Evolutionary conservation across 176 grass and related monocot genomes (phyloP).

Genomic region (Themeda triandra): DNA sequence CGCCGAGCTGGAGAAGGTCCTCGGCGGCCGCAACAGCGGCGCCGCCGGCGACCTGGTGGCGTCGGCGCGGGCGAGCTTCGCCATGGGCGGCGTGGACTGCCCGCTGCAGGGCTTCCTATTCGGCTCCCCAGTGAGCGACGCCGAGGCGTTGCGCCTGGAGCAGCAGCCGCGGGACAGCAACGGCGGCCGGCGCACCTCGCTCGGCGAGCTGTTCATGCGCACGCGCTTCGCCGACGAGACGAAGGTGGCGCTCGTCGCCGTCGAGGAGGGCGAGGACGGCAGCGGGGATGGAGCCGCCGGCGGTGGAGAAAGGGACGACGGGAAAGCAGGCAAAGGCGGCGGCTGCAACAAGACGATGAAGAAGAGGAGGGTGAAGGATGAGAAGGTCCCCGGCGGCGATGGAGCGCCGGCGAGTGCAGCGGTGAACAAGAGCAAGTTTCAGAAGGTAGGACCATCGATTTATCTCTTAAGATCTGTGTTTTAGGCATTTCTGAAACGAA

Average conservation of each 20-base stretch:
- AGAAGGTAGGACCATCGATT: conserved; percentile 48
- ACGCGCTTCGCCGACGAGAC: conserved; percentile 65
- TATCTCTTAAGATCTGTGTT: background rate
- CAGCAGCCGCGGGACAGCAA: conserved; percentile 8
- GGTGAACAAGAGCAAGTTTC: conserved; percentile 59
- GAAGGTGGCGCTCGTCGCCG: conserved; percentile 42
- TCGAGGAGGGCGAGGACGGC: conserved; percentile 34
- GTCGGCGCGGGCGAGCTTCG: conserved; percentile 76
- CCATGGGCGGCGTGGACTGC: conserved; percentile 46
- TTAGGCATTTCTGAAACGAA: background rate
- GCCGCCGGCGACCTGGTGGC: conserved; percentile 30
- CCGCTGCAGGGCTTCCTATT: conserved; percentile 94
- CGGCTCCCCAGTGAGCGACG: conserved; percentile 65
- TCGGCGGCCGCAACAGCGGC: conserved; percentile 42
- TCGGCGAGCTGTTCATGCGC: conserved; percentile 94
- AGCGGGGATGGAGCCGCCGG: background rate
- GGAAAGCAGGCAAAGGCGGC: conserved; percentile 15
- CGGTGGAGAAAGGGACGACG: conserved; percentile 26
- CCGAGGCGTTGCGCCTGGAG: conserved; percentile 20
- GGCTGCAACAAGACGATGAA: conserved; percentile 24
- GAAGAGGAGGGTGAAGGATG: conserved; percentile 54
- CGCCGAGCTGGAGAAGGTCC: conserved; percentile 85
- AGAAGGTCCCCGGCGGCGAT: conserved; percentile 1
- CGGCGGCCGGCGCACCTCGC: conserved; percentile 68
- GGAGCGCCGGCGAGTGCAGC: background rate